phyloP scores from a whole-genome alignment of 768 basidiomycete species.

The Phaeotremella fagi region DNA sequence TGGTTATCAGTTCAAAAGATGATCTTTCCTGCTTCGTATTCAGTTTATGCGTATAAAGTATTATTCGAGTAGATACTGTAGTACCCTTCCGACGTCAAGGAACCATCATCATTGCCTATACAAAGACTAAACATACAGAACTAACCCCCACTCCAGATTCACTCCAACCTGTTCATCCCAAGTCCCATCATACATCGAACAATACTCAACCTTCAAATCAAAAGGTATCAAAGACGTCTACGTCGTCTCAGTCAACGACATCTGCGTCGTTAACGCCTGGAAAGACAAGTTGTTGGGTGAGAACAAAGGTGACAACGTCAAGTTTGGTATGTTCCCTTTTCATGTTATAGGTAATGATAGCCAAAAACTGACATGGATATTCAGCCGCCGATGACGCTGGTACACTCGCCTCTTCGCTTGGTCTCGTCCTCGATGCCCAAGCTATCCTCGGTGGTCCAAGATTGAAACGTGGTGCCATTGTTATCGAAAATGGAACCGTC shows the following conservation, averaged over 20 bases:
- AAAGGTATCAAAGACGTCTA: constrained; percentile 68
- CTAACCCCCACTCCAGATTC: constrained; percentile 49
- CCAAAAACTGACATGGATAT: background rate
- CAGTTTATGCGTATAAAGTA: no score
- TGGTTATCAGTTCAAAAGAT: no score
- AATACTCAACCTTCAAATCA: constrained; percentile 65
- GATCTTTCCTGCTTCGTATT: background rate
- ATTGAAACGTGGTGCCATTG: constrained; percentile 54
- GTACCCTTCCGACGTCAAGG: no score
- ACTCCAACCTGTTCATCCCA: constrained; percentile 63
- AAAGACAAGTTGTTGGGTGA: constrained; percentile 51
- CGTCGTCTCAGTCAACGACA: constrained; percentile 73
- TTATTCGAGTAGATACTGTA: no score
- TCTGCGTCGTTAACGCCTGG: constrained; percentile 55
- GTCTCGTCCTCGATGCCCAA: constrained; percentile 62
- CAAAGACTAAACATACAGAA: background rate
- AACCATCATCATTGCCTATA: background rate
- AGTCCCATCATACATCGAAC: constrained; percentile 59
- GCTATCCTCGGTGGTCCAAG: constrained; percentile 63
- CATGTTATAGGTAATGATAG: no score
- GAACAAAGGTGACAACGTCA: constrained; percentile 54
- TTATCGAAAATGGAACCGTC: constrained; percentile 63
- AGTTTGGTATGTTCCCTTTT: constrained; percentile 31
- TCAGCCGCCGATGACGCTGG: constrained; percentile 64
- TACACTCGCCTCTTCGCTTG: constrained; percentile 55